These are phyloP conservation scores for Microbotryum silenes-acaulis DNA, from an alignment of 1,284 basidiomycete genomes.

Conservation along the genomic window DNA sequence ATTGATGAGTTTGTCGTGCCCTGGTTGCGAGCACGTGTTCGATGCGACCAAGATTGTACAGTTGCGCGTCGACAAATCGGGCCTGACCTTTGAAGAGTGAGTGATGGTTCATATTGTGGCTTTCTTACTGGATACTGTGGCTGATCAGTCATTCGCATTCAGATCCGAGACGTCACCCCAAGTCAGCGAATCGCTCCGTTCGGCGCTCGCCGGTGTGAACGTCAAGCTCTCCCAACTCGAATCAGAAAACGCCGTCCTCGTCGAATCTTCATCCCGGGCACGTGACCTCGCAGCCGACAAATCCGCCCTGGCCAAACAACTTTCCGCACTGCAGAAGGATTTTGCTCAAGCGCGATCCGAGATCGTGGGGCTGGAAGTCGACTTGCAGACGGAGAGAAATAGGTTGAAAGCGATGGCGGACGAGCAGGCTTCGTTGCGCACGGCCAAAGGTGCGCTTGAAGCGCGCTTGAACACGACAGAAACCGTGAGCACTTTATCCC, in stretches of 20 bases:
- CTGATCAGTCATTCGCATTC: too few species aligned
- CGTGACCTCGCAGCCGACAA: constrained; percentile 17
- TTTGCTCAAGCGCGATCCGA: constrained; percentile 56
- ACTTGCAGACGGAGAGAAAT: constrained; percentile 58
- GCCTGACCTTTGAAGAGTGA: constrained; percentile 18
- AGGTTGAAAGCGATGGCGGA: constrained; percentile 54
- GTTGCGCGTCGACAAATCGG: constrained; percentile 17
- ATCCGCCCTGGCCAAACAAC: constrained; percentile 10
- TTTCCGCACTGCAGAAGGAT: constrained; percentile 55
- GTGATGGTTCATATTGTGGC: not conserved
- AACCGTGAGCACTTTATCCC: constrained; percentile 2
- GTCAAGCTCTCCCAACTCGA: constrained; percentile 15
- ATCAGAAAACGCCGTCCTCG: constrained; percentile 13
- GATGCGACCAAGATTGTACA: constrained; percentile 33
- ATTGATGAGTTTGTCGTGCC: constrained; percentile 40
- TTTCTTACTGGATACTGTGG: too few species aligned
- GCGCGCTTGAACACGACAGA: constrained; percentile 9
- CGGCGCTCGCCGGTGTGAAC: constrained; percentile 10
- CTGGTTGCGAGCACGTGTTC: constrained; percentile 33
- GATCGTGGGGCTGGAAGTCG: constrained; percentile 59
- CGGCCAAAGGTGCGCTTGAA: constrained; percentile 14
- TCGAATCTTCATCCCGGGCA: not conserved
- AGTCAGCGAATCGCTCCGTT: constrained; percentile 17
- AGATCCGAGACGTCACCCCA: not conserved
- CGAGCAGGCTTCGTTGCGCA: constrained; percentile 48